phyloP scores from a whole-genome alignment of 352 stramenopile genomes.

The Saprolegnia parasitica region DNA sequence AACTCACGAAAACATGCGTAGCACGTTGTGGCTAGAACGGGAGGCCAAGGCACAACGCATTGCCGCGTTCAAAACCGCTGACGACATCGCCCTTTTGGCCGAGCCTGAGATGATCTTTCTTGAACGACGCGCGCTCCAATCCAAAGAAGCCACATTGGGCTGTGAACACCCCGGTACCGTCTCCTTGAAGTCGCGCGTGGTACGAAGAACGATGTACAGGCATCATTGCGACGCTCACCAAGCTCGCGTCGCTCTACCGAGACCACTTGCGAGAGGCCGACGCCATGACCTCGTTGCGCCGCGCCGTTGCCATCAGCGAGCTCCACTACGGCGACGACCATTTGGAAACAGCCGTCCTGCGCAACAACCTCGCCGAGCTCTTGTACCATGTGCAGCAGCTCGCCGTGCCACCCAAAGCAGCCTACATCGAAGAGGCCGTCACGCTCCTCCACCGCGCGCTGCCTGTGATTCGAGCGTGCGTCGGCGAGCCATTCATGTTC shows the following conservation, averaged over 20 bases:
- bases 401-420: background rate
- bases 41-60: slow-evolving; percentile 29
- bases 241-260: slow-evolving; percentile 29
- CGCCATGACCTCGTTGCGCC: slow-evolving; percentile 1
- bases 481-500: background rate
- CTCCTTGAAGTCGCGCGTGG: slow-evolving; percentile 28
- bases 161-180: slow-evolving; percentile 35
- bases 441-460: slow-evolving; percentile 5
- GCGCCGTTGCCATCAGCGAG: slow-evolving; percentile 1
- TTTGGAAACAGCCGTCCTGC: slow-evolving; percentile 3
- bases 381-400: slow-evolving; percentile 16
- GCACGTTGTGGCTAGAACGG: slow-evolving; percentile 32
- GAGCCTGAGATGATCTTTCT: slow-evolving; percentile 40
- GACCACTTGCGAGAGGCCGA: background rate
- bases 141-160: slow-evolving; percentile 44
- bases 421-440: slow-evolving; percentile 7
- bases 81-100: slow-evolving; percentile 29
- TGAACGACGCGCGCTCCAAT: slow-evolving; percentile 51
- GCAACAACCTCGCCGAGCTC: slow-evolving; percentile 27
- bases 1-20: too few species aligned
- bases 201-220: slow-evolving; percentile 24
- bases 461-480: background rate
- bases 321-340: background rate
- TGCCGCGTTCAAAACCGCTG: slow-evolving; percentile 20
- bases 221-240: slow-evolving; percentile 39